phyloP scores from a whole-genome alignment of 129 eudicot genomes.

The Rutidosis leptorrhynchoides region DNA sequence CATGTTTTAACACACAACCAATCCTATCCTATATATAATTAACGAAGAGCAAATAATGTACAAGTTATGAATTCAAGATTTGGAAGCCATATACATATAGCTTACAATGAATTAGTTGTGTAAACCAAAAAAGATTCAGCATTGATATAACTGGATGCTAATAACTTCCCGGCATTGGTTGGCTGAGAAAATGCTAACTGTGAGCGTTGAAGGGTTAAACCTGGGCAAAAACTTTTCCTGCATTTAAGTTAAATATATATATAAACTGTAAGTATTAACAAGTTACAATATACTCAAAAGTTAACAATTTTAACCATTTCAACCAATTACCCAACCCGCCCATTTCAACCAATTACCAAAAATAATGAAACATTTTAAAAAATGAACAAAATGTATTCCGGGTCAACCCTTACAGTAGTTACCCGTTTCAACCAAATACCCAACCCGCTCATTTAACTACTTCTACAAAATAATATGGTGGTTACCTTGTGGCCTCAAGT shows the following conservation, averaged over 20 bases:
- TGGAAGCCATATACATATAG: background rate
- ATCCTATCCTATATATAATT: background rate
- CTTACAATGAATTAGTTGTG: conserved; percentile 41
- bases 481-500: conserved; percentile 72
- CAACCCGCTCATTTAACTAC: background rate
- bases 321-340: background rate
- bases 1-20: too few relatives aligned
- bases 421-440: background rate
- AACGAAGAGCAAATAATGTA: background rate
- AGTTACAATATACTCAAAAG: too few relatives aligned
- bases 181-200: conserved; percentile 80
- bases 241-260: conserved; percentile 26
- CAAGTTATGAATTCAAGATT: conserved; percentile 3
- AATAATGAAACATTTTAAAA: background rate
- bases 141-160: conserved; percentile 58
- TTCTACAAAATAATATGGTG: background rate
- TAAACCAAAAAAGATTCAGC: conserved; percentile 65
- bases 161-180: conserved; percentile 67
- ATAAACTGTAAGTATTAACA: too few relatives aligned
- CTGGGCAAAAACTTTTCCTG: conserved; percentile 68
- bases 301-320: background rate
- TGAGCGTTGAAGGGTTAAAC: conserved; percentile 33
- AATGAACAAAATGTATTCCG: background rate
- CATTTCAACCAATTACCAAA: conserved; percentile 3
- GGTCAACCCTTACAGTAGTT: background rate